Evolutionary conservation across 2,329 filamentous ascomycete genomes (phyloP).

Genomic region (Colletotrichum tabaci): DNA sequence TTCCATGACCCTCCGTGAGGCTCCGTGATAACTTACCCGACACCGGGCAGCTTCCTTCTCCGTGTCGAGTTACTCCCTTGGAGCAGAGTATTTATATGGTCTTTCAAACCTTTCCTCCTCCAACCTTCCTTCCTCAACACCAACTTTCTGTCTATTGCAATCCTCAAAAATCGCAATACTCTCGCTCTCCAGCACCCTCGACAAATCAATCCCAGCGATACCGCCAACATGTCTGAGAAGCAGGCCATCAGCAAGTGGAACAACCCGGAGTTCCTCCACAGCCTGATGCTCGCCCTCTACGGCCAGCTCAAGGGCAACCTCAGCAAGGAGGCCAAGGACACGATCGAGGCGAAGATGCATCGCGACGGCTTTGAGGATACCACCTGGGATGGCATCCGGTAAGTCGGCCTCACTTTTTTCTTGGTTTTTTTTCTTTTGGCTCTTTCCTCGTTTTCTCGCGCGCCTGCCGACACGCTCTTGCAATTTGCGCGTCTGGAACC

Average conservation of each 20-base stretch:
- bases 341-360: constrained; percentile 53
- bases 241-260: constrained; percentile 48
- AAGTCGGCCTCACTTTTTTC: constrained; percentile 43
- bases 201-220: background rate
- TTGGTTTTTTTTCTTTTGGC: constrained; percentile 1
- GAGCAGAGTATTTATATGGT: background rate
- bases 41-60: background rate
- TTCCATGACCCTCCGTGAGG: background rate
- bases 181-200: background rate
- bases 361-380: constrained; percentile 50
- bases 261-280: constrained; percentile 51
- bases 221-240: constrained; percentile 36
- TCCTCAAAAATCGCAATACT: background rate
- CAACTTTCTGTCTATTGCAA: background rate
- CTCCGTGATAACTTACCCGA: too few species aligned
- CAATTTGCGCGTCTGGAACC: background rate
- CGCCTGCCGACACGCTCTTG: background rate
- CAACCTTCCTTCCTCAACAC: background rate
- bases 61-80: background rate
- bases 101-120: background rate
- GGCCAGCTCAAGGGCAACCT: constrained; percentile 49
- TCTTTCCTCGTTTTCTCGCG: background rate
- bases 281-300: constrained; percentile 53
- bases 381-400: constrained; percentile 64
- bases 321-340: constrained; percentile 48